Evolutionary conservation across 2,329 filamentous ascomycete species (phyloP), one percentile per base, ranked within the genome.

Genomic region (Clarireedia hainanense): DNA sequence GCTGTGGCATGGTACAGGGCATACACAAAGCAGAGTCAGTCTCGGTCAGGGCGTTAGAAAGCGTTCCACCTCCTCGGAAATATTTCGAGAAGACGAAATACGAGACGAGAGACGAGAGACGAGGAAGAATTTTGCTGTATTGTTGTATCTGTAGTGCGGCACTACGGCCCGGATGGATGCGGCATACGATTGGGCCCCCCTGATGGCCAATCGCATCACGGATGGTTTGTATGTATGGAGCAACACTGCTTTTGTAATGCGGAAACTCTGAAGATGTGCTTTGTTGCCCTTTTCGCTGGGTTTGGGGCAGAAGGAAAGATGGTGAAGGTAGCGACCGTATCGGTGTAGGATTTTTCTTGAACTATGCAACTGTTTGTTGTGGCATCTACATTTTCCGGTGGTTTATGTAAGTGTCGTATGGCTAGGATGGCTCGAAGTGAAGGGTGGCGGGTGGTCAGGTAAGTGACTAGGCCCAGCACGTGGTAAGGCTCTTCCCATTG

Each of bases 11-110:
- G 10, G 27, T 10, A 30, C 27, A 30, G 6, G 2, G 27, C 27
- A 30, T 7, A 20, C 17, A 7, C 26, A 27, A 7, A 27, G 26
- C 26, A 27, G 15, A 53, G 37, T 2, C 20, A 20, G 20, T 20
- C 20, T 20, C 20, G 2, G 20, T 20, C 20, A 20, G 20, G 20
- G 20, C 20, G 20, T 48, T n/a, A 54, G 45, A 49, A 37, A 24
- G 26, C 37, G 52, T 55, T 50, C 52, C 52, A 40, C 39, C 50
- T 43, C 36, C 15, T 49, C 52, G 52, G 46, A 49, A 55, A 43
- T 50, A 14, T 20, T 12, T 17, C 7, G 14, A 23, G 20, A 5
- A 43, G 15, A 26, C 27, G 20, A 20, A 20, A 20, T 2, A 20
- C 20, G 20, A 43, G 26, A 26, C 36, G 26, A 54, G 20, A 42